phyloP scores from a whole-genome alignment of 176 grass and related monocot species.

The Avena sativa region DNA sequence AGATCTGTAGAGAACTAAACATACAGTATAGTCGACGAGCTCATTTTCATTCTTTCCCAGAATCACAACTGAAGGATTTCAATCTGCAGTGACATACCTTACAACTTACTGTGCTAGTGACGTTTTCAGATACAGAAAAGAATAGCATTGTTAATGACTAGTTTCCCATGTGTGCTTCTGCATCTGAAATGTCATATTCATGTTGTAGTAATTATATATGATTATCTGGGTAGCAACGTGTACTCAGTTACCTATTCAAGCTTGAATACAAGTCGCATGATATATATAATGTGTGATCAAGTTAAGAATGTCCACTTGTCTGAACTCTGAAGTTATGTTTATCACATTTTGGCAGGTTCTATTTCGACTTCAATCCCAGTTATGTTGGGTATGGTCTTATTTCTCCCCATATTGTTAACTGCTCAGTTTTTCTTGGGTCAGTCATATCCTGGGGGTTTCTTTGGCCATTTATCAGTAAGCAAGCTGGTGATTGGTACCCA shows the following conservation, averaged over 20 bases:
- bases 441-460: slow-evolving; percentile 59
- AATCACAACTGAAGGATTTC: slow-evolving; percentile 15
- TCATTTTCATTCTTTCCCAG: neutral
- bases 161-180: neutral
- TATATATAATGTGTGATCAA: neutral
- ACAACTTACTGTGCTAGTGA: neutral
- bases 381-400: slow-evolving; percentile 68
- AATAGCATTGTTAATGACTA: slow-evolving; percentile 3
- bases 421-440: slow-evolving; percentile 56
- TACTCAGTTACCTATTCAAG: neutral
- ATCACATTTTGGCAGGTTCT: slow-evolving; percentile 41
- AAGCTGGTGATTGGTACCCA: slow-evolving; percentile 60
- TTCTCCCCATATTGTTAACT: slow-evolving; percentile 56
- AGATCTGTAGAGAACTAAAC: neutral
- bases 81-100: neutral
- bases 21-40: neutral
- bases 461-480: slow-evolving; percentile 51
- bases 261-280: slow-evolving; percentile 4
- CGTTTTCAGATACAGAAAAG: neutral
- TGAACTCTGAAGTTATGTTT: slow-evolving; percentile 2
- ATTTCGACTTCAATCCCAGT: slow-evolving; percentile 60
- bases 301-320: neutral
- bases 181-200: neutral
- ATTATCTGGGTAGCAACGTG: neutral
- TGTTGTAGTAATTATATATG: neutral